Base-by-base conservation (phyloP, 1,139 yeast genomes). In the Suhomyces atakaporum region DNA sequence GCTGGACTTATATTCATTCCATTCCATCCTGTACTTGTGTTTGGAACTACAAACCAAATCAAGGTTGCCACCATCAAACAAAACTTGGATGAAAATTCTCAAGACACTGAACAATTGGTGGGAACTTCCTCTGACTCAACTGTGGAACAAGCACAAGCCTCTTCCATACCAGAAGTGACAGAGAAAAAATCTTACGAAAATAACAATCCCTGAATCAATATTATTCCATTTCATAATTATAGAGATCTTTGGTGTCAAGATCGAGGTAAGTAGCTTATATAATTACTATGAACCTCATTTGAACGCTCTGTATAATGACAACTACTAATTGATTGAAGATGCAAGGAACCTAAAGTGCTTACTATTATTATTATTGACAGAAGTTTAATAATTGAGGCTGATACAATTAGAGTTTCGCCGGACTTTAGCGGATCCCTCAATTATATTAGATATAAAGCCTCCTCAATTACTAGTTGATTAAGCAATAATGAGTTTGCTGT, bases 11-110 rank as follows among this genome's bases (percentile, higher is more conserved):
- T 75, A 3, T 60, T 82, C 39, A 55, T 83, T 3, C 66, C 80
- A 0, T 68, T 77, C 56, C 84, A 84, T 52, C 95, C 95, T 0
- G 84, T 82, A 7, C 51, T 70, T 45, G 74, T 72, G 0, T 69
- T 79, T 41, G 85, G 87, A 14, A 46, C 55, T 21, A 47, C 51
- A 4, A 66, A 66, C 40, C 52, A 56, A 8, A 55, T 69, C 33
- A 64, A 56, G 39, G 57, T 69, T 39, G 65, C 66, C 2, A 56
- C 61, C 14, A 68, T 69, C 43, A 64, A 62, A 51, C 53, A 53
- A 35, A 62, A 58, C 27, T 38, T 48, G 27, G 70, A 64, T 39
- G 63, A 49, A 32, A 30, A 39, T 10, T 11, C 16, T 14, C 39
- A 40, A 7, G 36, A 16, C 5, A 45, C 39, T 9, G 33, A 35